Evolutionary conservation across 352 stramenopile genomes (phyloP).

Genomic region (Pythium chondricola): DNA sequence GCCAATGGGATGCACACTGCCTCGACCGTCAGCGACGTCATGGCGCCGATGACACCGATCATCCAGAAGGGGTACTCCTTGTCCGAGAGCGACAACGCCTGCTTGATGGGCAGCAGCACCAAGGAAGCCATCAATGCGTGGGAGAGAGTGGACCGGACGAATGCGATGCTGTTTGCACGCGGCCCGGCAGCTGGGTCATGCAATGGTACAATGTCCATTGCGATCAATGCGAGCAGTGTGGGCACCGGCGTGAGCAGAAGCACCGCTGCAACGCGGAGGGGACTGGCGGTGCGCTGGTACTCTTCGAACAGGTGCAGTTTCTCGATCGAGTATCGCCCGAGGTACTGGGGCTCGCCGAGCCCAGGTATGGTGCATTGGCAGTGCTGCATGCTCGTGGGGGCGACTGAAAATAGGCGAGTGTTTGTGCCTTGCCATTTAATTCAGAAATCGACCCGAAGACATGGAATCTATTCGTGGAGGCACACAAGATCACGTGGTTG

Average conservation of each 20-base stretch:
- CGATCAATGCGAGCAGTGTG: not conserved
- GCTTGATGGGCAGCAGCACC: conserved; percentile 2
- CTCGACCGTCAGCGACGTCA: conserved; percentile 8
- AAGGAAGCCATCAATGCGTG: conserved; percentile 2
- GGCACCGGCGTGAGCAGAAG: conserved; percentile 1
- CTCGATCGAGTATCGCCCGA: conserved; percentile 12
- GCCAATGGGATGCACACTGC: conserved; percentile 8
- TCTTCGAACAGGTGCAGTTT: conserved; percentile 6
- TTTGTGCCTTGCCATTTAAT: no score
- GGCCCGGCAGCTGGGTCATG: not conserved
- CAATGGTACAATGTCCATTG: not conserved
- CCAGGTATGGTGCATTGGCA: no score
- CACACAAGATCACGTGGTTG: no score
- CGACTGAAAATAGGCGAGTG: no score
- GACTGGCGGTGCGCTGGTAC: conserved; percentile 5
- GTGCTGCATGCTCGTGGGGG: no score
- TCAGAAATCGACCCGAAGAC: no score
- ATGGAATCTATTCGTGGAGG: no score
- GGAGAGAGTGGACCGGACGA: conserved; percentile 1
- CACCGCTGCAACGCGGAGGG: conserved; percentile 2
- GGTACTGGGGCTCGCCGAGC: conserved; percentile 3
- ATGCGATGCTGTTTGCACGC: not conserved
- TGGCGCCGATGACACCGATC: conserved; percentile 2
- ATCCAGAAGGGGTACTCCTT: not conserved
- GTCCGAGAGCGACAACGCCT: not conserved